phyloP scores from a whole-genome alignment of 768 basidiomycete species.

The Boletus huronensis region DNA sequence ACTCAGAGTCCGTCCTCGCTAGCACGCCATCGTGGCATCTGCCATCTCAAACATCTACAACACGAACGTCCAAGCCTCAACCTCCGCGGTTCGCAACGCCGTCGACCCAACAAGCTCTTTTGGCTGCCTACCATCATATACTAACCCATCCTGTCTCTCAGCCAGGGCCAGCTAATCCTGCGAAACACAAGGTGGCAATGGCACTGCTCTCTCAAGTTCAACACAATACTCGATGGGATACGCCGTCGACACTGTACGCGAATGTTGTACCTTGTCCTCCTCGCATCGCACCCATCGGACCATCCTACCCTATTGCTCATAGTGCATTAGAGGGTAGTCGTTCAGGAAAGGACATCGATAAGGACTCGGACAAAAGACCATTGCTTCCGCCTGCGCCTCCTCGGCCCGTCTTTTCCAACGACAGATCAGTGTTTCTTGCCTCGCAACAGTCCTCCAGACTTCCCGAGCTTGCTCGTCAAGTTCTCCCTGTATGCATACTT shows the following conservation, averaged over 20 bases:
- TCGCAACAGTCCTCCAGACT: constrained; percentile 63
- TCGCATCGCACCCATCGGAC: constrained; percentile 58
- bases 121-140: constrained; percentile 73
- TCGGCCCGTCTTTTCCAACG: constrained; percentile 40
- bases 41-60: constrained; percentile 39
- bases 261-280: constrained; percentile 58
- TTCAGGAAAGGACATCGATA: constrained; percentile 45
- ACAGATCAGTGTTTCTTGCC: constrained; percentile 59
- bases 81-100: constrained; percentile 43
- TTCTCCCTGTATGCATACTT: constrained; percentile 56
- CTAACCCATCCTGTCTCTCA: constrained; percentile 64
- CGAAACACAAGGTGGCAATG: constrained; percentile 75
- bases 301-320: constrained; percentile 57
- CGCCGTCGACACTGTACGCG: constrained; percentile 62
- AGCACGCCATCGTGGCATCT: constrained; percentile 68
- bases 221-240: constrained; percentile 60
- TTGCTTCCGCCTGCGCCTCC: constrained; percentile 37
- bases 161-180: constrained; percentile 49
- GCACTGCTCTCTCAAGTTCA: constrained; percentile 59
- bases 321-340: constrained; percentile 29
- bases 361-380: constrained; percentile 46
- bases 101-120: constrained; percentile 59
- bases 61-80: constrained; percentile 18
- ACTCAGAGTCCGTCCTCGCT: constrained; percentile 68
- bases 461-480: constrained; percentile 61